Conservation (phyloP, 441 rosid species). For the Erysimum cheiri region DNA sequence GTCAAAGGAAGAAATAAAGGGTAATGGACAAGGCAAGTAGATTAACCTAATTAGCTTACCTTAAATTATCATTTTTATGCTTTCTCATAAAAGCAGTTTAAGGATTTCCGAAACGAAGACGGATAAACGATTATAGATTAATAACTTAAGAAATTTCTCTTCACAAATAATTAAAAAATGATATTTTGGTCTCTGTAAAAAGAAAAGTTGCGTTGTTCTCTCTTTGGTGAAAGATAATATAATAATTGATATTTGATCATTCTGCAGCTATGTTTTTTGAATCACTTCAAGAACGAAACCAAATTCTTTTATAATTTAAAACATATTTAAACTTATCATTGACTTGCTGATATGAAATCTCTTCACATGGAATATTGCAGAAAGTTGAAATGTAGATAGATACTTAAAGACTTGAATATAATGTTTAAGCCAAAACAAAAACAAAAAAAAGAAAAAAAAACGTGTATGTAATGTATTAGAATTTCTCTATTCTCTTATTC, state of each 20-base stretch:
- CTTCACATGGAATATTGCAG: conserved; percentile 50
- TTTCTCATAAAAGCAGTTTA: neutral
- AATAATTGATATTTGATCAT: neutral
- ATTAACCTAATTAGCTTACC: neutral
- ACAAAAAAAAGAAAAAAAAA: neutral
- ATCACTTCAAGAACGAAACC: conserved; percentile 7
- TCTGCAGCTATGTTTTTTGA: neutral
- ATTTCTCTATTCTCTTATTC: no score
- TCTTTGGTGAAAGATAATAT: neutral
- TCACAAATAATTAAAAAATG: neutral
- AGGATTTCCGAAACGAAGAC: neutral
- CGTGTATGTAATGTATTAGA: neutral
- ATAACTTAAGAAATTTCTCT: neutral
- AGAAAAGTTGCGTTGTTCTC: neutral
- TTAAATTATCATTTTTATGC: neutral
- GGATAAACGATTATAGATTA: neutral
- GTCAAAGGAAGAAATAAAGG: no score
- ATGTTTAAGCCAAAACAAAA: neutral
- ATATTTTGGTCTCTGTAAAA: neutral
- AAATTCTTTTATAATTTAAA: neutral
- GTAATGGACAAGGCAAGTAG: neutral
- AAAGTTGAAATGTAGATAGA: conserved; percentile 30
- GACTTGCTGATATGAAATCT: conserved; percentile 45
- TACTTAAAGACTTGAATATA: neutral
- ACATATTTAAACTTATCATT: conserved; percentile 41